Base-by-base conservation (phyloP, 768 basidiomycete species). In the Rhodotorula toruloides region DNA sequence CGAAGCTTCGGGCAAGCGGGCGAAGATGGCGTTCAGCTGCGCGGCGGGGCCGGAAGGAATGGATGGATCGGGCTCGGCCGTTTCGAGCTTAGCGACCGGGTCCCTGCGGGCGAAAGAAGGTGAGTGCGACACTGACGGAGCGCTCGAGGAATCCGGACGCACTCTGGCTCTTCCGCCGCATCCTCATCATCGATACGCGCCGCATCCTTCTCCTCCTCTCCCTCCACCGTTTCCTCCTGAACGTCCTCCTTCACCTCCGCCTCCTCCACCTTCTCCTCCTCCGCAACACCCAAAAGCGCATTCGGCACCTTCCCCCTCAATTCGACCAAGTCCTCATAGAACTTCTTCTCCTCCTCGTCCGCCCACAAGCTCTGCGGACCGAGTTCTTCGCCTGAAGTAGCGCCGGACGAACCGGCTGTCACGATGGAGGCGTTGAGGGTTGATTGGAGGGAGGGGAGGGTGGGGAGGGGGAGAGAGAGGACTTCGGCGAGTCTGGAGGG, bases 291-390 rank as follows among this genome's bases (percentile, higher is more conserved):
- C 29, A 98, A 81, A 44, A 98, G 84, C 57, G 86, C 87, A 55
- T 84, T 86, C 0, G 96, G 96, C 4, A 96, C 91, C 64, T 91
- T 90, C 64, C 96, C 91, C 65, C 87, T 87, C 58, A 97, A 77
- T 77, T 98, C 96, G 65, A 89, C 84, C 48, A 96, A 80, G 66
- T 97, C 92, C 75, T 97, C 94, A 72, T 87, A 98, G 78, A 94
- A 98, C 64, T 86, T 81, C 31, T 88, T 82, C 76, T 97, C 94
- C 79, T 99, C 94, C 71, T 98, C 96, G 72, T 98, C 96, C 77
- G 91, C 91, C 96, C 96, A 99, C 77, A 97, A 92, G 7, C 91
- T 88, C 11, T 88, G 87, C 5, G 82, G 79, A 0, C 76, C 72
- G 13, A 91, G 87, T 2, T 81, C 80, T 17, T 85, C 85, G 31